Base-by-base conservation (phyloP, 345 rosid genomes). In the Arabidopsis arenosa region DNA sequence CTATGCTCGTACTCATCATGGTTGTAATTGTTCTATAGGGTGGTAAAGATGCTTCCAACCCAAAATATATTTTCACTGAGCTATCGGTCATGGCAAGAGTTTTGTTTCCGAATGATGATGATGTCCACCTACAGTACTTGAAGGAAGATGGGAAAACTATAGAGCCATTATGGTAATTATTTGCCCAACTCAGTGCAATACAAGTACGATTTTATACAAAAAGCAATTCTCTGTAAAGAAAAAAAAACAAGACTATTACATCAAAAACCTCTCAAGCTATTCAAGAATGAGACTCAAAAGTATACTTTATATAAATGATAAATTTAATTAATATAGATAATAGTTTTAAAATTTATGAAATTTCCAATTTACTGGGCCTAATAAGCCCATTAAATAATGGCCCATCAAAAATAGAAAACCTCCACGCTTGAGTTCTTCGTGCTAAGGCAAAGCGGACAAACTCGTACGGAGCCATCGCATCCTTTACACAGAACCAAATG, bases 371-470 rank as follows among this genome's bases (percentile, higher is more conserved):
- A 5, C 0, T 30, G 51, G 59, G 72, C 54, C 30, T 54, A 8
- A 15, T n/a, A 32, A 33, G 45, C 60, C 75, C 70, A 62, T 33
- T 62, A 43, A n/a, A 28, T 0, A 51, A 60, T 12, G 70, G 63
- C 68, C 79, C 75, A 66, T 79, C 49, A 90, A 15, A 83, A 79
- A 72, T 90, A 84, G 80, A 75, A 90, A 75, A 92, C 90, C 74
- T 92, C 94, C 4, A 92, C 96, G 79, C 96, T 84, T 11, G 94
- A 88, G 53, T 83, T 87, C 69, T 86, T 87, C 58, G 75, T 68
- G 68, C 72, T 63, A 75, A 81, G 85, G 85, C 98, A 93, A 21
- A 91, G 79, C 30, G 98, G 98, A 86, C 98, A 93, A 21, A 86
- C 82, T 14, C 78, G 81, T 14, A 80, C 89, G 61, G 83, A 74